Base-by-base conservation (phyloP, 495 filamentous ascomycete species). In the Hypomontagnella monticulosa region DNA sequence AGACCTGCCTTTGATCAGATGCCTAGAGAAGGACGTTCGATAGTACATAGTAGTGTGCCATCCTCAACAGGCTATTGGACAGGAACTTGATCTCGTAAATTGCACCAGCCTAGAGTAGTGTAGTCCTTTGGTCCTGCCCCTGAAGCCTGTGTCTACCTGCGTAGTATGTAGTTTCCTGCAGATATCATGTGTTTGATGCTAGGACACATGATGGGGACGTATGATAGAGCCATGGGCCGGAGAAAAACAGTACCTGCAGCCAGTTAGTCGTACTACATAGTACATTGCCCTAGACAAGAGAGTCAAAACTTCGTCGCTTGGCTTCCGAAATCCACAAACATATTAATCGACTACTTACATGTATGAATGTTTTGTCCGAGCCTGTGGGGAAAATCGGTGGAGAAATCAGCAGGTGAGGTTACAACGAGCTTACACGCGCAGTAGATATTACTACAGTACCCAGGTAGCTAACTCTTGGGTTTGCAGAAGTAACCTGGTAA, bases 341-440 rank as follows among this genome's bases (percentile, higher is more conserved):
- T 52, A 43, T 58, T 67, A 27, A 27, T 27, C 23, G 23, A 27
- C 23, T 41, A 47, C 57, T 46, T 63, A n/a, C n/a, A n/a, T n/a
- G n/a, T n/a, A 48, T 37, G 20, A 48, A 20, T 38, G 54, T 7
- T 50, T 60, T 55, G 43, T 63, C 59, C 51, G 32, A 61, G 54
- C 60, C 59, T 61, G 60, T 64, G 66, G 66, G 51, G 66, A 63
- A 64, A 61, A n/a, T 47, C 40, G 57, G 57, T 57, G 55, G 51
- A 57, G 57, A 61, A 44, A 46, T 11, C 18, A 60, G 38, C 40
- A 20, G 33, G 12, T 40, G 42, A 63, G 34, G 59, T 68, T 68
- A 16, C 65, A 68, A 34, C 32, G 54, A 58, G 57, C 57, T 62
- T 52, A 57, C 58, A 57, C 38, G 54, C 42, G 30, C 54, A 23